Evolutionary conservation across 768 basidiomycete genomes (phyloP), one percentile per base, ranked within the genome.

Genomic region (Exidia glandulosa): DNA sequence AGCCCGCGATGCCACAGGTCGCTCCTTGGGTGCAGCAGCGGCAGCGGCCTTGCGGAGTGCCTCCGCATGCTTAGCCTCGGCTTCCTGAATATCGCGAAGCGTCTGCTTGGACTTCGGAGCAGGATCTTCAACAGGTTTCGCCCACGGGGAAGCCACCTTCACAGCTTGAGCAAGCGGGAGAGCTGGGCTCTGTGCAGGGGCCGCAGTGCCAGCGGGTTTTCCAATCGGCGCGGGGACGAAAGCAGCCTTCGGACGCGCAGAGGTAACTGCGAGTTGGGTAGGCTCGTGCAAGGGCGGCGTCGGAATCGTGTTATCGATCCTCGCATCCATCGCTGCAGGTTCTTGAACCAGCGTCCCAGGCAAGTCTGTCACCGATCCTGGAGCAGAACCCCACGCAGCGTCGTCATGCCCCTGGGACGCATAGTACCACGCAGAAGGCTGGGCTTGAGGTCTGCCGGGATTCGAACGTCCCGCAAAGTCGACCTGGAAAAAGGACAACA

Each of bases 11-110:
- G 56, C 27, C 12, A 76, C 72, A 33, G 82, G 80, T n/a, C n/a
- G n/a, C 61, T 89, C 86, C 48, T 81, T 81, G 63, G 90, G 63
- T 25, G 69, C 71, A 3, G 67, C 86, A 63, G 84, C 81, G 63
- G 91, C 86, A 23, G 81, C 83, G 27, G 78, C 79, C 69, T 88
- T 94, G 47, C 87, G 81, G 12, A 79, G 69, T 45, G 74, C 83
- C 66, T 91, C 93, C 2, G 81, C 78, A 66, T 85, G 87, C 73
- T 83, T 91, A 7, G 81, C 83, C 72, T 99, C 96, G 2, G 87
- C 85, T 65, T 96, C 93, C 70, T 99, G 96, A 52, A 99, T 99
- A 60, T 98, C 93, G 59, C 94, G 86, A 36, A 99, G 74, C 62
- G 89, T 90, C 36, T 64, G 57, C 7, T 66, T 78, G 52, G 75